Evolutionary conservation across 129 eudicot species (phyloP), one percentile per base, ranked within the genome.

Genomic region (Lactuca sativa): DNA sequence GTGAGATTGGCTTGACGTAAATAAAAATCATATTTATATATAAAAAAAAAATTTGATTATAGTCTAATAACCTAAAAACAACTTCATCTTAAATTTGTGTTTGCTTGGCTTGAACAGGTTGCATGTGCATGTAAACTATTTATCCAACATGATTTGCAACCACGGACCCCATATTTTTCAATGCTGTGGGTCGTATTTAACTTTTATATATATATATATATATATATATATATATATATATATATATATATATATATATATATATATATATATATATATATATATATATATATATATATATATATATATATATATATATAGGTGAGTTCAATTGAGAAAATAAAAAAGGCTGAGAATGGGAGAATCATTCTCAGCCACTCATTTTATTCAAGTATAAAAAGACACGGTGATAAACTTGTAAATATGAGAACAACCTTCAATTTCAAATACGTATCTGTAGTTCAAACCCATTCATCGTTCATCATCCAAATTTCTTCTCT

Each of bases 161-260:
- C 65, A 7, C 69, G 43, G 81, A 76, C 81, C 81, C 74, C 81
- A 69, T 61, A 51, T 62, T 56, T 62, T 56, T 76, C 52, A 76
- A 76, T 40, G 52, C 30, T 25, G 44, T 34, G 56, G 70, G 55
- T 51, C 30, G 30, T 61, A 17, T 48, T 57, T 14, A 41, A 11
- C 37, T 18, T 62, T 9, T 57, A 57, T 57, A 51, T 60, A 8
- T 37, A 36, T 17, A 38, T 33, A 18, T 41, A 38, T 21, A 16
- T 17, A 40, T 17, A 12, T 63, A 13, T 25, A 16, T 17, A n/a
- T 44, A 63, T 38, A 15, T 15, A 16, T 30, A 18, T 40, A 63
- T 9, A 7, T 40, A 9, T 13, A 15, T 63, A 38, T 16, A 52
- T 63, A 40, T 7, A 9, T 63, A 21, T 18, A 37, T 41, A 36